Conservation (phyloP, 208 protist genomes). For the Leishmania mexicana region DNA sequence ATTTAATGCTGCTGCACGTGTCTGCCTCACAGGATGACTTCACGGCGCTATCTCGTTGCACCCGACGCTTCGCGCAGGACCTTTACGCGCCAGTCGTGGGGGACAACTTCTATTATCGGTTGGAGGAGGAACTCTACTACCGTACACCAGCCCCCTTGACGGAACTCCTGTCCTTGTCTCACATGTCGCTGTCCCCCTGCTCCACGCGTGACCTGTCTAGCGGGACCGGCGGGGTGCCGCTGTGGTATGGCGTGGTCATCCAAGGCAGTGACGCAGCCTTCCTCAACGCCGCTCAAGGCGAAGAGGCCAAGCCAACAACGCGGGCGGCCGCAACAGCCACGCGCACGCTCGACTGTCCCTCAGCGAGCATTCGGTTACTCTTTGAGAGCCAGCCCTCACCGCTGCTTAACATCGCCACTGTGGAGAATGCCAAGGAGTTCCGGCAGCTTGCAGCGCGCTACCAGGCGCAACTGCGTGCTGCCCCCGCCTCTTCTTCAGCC, state of each 20-base stretch:
- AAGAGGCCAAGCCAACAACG: background rate
- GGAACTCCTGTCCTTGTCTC: slow-evolving; percentile 21
- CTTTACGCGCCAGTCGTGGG: slow-evolving; percentile 24
- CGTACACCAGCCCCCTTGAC: slow-evolving; percentile 21
- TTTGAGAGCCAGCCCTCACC: slow-evolving; percentile 30
- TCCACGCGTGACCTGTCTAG: background rate
- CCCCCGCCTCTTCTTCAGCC: slow-evolving; percentile 6
- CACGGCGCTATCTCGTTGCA: slow-evolving; percentile 19
- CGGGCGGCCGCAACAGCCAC: slow-evolving; percentile 3
- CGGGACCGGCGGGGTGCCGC: slow-evolving; percentile 10
- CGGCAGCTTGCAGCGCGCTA: slow-evolving; percentile 17
- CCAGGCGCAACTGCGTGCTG: slow-evolving; percentile 27
- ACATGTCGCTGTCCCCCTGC: background rate
- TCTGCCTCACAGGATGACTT: slow-evolving; percentile 48
- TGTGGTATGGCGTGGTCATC: slow-evolving; percentile 35
- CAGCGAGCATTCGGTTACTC: slow-evolving; percentile 23
- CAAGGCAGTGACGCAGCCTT: slow-evolving; percentile 17
- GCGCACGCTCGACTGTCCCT: background rate
- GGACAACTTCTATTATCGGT: slow-evolving; percentile 21
- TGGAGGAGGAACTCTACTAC: slow-evolving; percentile 32
- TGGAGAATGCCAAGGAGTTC: slow-evolving; percentile 14
- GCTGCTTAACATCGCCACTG: slow-evolving; percentile 23
- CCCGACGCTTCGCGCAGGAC: slow-evolving; percentile 15
- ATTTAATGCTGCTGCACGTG: slow-evolving; percentile 53
- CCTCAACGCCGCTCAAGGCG: slow-evolving; percentile 1